Percentiles rank a stretch among this genome's conserved stretches.
These are phyloP conservation scores for Colletotrichum liriopes DNA, from an alignment of 2,329 filamentous ascomycete genomes.

Conservation along the genomic window DNA sequence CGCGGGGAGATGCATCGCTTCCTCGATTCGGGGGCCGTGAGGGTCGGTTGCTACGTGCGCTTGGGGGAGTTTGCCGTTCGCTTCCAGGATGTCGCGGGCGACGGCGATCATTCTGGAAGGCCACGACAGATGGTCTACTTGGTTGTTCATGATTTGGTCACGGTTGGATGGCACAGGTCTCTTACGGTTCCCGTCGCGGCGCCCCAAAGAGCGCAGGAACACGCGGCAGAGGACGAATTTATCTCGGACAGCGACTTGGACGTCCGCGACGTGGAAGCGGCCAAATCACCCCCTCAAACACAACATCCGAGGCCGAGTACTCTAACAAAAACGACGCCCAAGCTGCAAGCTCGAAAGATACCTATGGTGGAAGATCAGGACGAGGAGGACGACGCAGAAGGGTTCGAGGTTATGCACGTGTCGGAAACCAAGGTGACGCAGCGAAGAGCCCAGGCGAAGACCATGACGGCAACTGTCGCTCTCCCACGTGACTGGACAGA, in stretches of 20 bases:
- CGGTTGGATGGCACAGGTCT: conserved; percentile 63
- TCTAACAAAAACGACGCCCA: background rate
- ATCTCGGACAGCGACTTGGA: conserved; percentile 42
- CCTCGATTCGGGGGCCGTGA: conserved; percentile 62
- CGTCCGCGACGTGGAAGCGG: conserved; percentile 16
- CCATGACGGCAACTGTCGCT: conserved; percentile 48
- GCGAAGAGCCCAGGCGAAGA: conserved; percentile 15
- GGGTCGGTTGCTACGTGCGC: conserved; percentile 65
- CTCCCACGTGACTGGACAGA: conserved; percentile 60
- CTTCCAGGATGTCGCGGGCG: conserved; percentile 9
- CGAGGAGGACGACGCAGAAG: conserved; percentile 46
- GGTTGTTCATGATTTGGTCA: conserved; percentile 60
- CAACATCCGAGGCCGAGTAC: background rate
- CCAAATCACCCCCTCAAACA: conserved; percentile 7
- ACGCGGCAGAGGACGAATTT: conserved; percentile 16
- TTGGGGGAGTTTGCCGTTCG: conserved; percentile 55
- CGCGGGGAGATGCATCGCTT: conserved; percentile 62
- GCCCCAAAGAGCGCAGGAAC: background rate
- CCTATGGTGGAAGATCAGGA: conserved; percentile 12
- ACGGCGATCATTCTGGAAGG: conserved; percentile 19
- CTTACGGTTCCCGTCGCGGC: conserved; percentile 3
- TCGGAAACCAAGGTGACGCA: conserved; percentile 34
- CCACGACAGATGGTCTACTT: conserved; percentile 59
- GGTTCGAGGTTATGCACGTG: conserved; percentile 56
- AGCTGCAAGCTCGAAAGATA: background rate